Evolutionary conservation across 352 stramenopile genomes (phyloP).

Genomic region (Pythium guiyangense): DNA sequence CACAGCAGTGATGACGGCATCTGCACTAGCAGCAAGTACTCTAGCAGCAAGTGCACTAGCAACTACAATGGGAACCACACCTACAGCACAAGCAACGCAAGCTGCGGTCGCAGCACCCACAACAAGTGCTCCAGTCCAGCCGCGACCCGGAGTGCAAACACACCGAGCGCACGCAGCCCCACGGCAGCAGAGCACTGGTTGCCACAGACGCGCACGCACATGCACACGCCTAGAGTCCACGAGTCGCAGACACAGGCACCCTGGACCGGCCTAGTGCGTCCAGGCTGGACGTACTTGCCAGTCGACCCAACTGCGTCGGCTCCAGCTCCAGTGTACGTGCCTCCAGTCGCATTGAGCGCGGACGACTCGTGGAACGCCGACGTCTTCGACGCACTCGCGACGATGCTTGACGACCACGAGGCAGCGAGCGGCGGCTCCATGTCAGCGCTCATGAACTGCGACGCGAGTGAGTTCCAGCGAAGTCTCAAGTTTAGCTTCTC

Average conservation of each 20-base stretch:
- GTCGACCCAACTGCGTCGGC: slow-evolving; percentile 3
- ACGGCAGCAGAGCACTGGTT: slow-evolving; percentile 5
- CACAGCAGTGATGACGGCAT: background rate
- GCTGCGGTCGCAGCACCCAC: background rate
- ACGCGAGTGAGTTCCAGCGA: slow-evolving; percentile 6
- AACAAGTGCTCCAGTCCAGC: background rate
- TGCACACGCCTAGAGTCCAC: too few relatives aligned
- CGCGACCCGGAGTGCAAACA: too few relatives aligned
- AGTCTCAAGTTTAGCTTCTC: too few relatives aligned
- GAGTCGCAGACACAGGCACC: too few relatives aligned
- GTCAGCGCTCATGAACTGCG: slow-evolving; percentile 7
- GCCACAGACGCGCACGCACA: too few relatives aligned
- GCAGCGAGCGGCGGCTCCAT: background rate
- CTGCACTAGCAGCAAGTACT: slow-evolving; percentile 22
- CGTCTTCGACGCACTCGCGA: slow-evolving; percentile 13
- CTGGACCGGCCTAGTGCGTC: too few relatives aligned
- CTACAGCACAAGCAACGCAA: slow-evolving; percentile 1
- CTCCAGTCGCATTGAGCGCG: background rate
- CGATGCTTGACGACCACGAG: slow-evolving; percentile 30
- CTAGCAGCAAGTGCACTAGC: slow-evolving; percentile 1
- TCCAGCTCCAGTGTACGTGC: background rate
- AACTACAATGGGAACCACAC: slow-evolving; percentile 2
- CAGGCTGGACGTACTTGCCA: slow-evolving; percentile 6
- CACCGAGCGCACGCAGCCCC: background rate
- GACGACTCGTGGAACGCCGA: slow-evolving; percentile 1